Base-by-base conservation (phyloP, 116 monocot species). In the Papilionanthe hybrid region DNA sequence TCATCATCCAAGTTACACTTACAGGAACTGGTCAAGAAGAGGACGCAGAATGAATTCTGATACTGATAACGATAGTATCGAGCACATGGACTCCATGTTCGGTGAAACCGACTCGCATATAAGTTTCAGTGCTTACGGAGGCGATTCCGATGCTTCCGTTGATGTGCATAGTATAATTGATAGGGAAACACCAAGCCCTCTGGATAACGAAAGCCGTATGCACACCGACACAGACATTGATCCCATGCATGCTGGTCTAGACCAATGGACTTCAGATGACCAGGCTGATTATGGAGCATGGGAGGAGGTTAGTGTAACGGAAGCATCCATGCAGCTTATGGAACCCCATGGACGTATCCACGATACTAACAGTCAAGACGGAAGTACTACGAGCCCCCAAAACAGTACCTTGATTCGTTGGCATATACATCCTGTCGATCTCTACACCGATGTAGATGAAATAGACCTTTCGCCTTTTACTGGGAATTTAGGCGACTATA, bases 231-330 rank as follows among this genome's bases (percentile, higher is more conserved):
- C 85, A 2, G 94, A 91, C 76, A 91, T 97, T 72, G 92, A 94
- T 78, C 97, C 92, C 10, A 97, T 97, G 97, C 83, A 92, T 82
- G 86, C 91, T 48, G 89, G 90, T 37, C 53, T 94, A 23, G 83
- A 93, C 76, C 86, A 83, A 19, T 94, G 92, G 92, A 85, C 91
- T 50, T 91, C 87, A 28, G 88, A 93, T 80, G 85, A 83, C 56
- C 81, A 84, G 65, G 86, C 82, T 49, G 89, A 89, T 17, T 88
- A 79, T 58, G 87, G 77, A 65, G 87, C 89, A 58, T 86, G 87
- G 86, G 93, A 86, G 73, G 93, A 85, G 76, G 76, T 80, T 60
- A 87, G 82, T 76, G 50, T 79, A 12, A 84, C 81, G 37, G 88
- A 84, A 53, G 37, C 55, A 43, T 68, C 78, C 20, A 47, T 9